Base-by-base conservation (phyloP, 768 basidiomycete species). In the Amanita muscaria region DNA sequence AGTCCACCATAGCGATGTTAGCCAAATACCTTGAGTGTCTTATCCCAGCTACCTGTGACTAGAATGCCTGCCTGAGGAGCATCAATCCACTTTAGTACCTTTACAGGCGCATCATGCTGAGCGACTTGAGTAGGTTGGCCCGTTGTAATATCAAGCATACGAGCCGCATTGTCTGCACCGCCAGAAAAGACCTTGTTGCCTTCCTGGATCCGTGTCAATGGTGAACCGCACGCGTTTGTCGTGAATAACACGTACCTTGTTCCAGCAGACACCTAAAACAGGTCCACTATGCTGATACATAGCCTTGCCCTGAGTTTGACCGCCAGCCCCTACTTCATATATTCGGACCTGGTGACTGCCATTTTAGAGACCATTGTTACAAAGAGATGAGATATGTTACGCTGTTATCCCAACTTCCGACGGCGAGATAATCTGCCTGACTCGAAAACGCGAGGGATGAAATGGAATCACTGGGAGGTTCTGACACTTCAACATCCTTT, bases 11-110 rank as follows among this genome's bases (percentile, higher is more conserved):
- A n/a, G n/a, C n/a, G n/a, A n/a, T n/a, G n/a, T n/a, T n/a, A n/a
- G n/a, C n/a, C n/a, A 56, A 65, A 44, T 52, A 92, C 93, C 73
- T 92, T 94, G 59, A 98, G 64, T 1, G 89, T 94, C 66, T 94
- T 94, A 63, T 99, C 94, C 96, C 96, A 99, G 42, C 90, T 91
- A 8, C 92, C 96, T 1, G 94, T 97, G 10, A 83, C 88, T 15
- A 93, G 69, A 50, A 93, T 79, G 11, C 87, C 78, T 27, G 76
- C 75, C 49, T 75, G 76, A 16, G 79, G 80, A 4, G 82, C 75
- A 49, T 92, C 85, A 42, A 90, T 70, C 79, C 84, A 92, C 43
- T 79, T 74, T 30, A 90, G 81, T 47, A 77, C 80, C 61, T 82
- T 88, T 55, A 94, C 79, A 9, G 88, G 88, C 36, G 82, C 88